phyloP scores from a whole-genome alignment of 2,329 filamentous ascomycete species.

The Pseudogymnoascus sp. region DNA sequence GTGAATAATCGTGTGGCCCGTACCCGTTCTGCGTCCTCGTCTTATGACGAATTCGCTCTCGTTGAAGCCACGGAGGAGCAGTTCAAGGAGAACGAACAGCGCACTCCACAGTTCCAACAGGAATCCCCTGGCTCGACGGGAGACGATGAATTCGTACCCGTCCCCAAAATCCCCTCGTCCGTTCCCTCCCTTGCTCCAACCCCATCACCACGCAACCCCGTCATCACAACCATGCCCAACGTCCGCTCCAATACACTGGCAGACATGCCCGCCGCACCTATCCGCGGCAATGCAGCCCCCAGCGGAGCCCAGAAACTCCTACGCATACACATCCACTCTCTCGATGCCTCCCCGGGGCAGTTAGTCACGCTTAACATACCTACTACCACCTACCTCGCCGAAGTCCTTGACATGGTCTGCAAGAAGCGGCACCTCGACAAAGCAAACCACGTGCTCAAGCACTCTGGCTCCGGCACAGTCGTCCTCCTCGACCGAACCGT shows the following conservation, averaged over 20 bases:
- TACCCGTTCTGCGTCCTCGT: slow-evolving; percentile 60
- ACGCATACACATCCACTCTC: slow-evolving; percentile 61
- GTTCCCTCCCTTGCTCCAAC: slow-evolving; percentile 37
- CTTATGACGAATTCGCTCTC: slow-evolving; percentile 75
- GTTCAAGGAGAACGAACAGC: slow-evolving; percentile 57
- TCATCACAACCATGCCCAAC: slow-evolving; percentile 46
- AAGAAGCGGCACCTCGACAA: slow-evolving; percentile 72
- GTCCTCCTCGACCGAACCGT: slow-evolving; percentile 71
- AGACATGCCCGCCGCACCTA: slow-evolving; percentile 41
- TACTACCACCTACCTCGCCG: slow-evolving; percentile 74
- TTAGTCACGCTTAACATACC: slow-evolving; percentile 67
- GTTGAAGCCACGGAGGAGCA: slow-evolving; percentile 62
- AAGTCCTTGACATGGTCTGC: slow-evolving; percentile 71
- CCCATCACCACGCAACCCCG: slow-evolving; percentile 42
- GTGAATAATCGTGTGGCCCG: slow-evolving; percentile 54
- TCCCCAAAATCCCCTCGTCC: slow-evolving; percentile 19
- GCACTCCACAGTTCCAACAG: slow-evolving; percentile 58
- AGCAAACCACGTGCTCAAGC: slow-evolving; percentile 68
- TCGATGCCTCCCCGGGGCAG: slow-evolving; percentile 63
- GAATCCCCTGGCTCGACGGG: slow-evolving; percentile 35
- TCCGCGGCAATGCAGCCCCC: slow-evolving; percentile 30
- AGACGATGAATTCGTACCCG: slow-evolving; percentile 36
- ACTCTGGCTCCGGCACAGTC: slow-evolving; percentile 64
- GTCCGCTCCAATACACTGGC: slow-evolving; percentile 47
- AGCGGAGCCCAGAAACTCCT: slow-evolving; percentile 63